phyloP scores from a whole-genome alignment of 2,329 filamentous ascomycete genomes.

The Xylariaceae sp. region DNA sequence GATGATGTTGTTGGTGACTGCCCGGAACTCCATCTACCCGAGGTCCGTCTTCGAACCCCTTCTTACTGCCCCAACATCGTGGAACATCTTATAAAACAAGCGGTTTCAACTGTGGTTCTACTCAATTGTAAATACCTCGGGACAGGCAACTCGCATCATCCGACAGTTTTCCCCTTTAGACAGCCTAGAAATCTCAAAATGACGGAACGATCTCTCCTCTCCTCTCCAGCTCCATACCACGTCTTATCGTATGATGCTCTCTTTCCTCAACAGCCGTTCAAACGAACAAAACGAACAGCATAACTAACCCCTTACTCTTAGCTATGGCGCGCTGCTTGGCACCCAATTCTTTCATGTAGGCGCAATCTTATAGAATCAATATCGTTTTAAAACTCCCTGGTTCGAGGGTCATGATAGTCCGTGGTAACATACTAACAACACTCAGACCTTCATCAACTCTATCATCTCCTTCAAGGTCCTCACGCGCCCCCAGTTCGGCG shows the following conservation, averaged over 20 bases:
- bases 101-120: too few relatives aligned
- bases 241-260: conserved; percentile 57
- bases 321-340: conserved; percentile 84
- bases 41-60: too few relatives aligned
- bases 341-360: conserved; percentile 78
- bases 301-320: conserved; percentile 33
- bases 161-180: background rate
- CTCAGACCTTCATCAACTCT: conserved; percentile 68
- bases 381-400: background rate
- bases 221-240: conserved; percentile 68
- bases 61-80: too few relatives aligned
- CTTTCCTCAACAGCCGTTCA: conserved; percentile 2
- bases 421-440: background rate
- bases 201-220: conserved; percentile 46
- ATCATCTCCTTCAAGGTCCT: conserved; percentile 72
- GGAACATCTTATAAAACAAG: too few relatives aligned
- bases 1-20: too few relatives aligned
- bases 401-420: background rate
- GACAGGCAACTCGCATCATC: background rate
- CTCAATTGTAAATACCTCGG: too few relatives aligned
- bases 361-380: background rate
- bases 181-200: conserved; percentile 33
- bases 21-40: too few relatives aligned
- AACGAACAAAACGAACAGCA: background rate
- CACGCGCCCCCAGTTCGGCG: conserved; percentile 72